phyloP scores from a whole-genome alignment of 108 stramenopile genomes.

The Nitzschia sp. region DNA sequence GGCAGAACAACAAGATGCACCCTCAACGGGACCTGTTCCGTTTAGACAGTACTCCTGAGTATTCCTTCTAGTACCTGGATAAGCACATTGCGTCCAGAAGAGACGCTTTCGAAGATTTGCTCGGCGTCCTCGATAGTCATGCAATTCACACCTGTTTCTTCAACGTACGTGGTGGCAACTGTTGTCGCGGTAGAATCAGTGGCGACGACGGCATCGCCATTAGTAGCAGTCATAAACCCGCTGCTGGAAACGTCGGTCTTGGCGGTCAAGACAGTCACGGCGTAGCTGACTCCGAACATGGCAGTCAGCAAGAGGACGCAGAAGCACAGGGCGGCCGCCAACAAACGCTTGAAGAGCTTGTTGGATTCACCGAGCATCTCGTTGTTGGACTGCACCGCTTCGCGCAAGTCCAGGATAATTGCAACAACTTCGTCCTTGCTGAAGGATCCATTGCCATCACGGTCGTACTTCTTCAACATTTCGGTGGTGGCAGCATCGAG shows the following conservation, averaged over 20 bases:
- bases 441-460: slow-evolving; percentile 19
- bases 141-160: too few species aligned
- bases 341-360: slow-evolving; percentile 16
- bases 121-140: too few species aligned
- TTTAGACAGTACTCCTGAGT: too few species aligned
- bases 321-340: background rate
- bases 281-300: slow-evolving; percentile 18
- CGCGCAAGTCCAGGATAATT: slow-evolving; percentile 16
- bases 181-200: slow-evolving; percentile 11
- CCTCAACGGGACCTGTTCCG: too few species aligned
- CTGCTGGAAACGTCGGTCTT: background rate
- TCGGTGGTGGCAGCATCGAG: slow-evolving; percentile 10
- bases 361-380: slow-evolving; percentile 17
- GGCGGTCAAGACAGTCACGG: slow-evolving; percentile 11
- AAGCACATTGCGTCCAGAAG: too few species aligned
- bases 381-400: slow-evolving; percentile 21
- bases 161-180: too few species aligned
- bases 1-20: too few species aligned
- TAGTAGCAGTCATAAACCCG: slow-evolving; percentile 4
- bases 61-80: too few species aligned
- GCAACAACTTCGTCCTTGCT: slow-evolving; percentile 20
- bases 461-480: slow-evolving; percentile 4
- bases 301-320: slow-evolving; percentile 11
- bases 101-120: too few species aligned
- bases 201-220: background rate